A percentile compares a stretch with the other conserved stretches of the same genome.
phyloP scores from a whole-genome alignment of 1,139 yeast species.

The Yamadazyma mexicana region DNA sequence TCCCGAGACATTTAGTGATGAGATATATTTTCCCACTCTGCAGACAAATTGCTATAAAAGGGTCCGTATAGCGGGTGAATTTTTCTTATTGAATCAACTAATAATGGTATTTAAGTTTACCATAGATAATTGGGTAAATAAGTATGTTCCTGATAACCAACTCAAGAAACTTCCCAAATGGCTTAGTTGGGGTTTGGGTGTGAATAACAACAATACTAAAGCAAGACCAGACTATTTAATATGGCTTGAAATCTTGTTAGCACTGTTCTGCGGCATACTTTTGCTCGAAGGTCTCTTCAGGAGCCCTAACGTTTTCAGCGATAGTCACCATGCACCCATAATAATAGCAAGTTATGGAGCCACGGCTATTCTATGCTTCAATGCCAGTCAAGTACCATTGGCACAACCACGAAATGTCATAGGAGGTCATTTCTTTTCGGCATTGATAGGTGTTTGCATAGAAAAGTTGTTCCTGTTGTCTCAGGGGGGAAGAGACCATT shows the following conservation, averaged over 20 bases:
- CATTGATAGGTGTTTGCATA: slow-evolving; percentile 56
- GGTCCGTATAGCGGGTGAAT: no score
- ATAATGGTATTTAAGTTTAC: slow-evolving; percentile 44
- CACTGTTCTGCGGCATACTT: slow-evolving; percentile 55
- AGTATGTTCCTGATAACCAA: slow-evolving; percentile 30
- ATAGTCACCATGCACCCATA: slow-evolving; percentile 48
- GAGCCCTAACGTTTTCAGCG: slow-evolving; percentile 43
- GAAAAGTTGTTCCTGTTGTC: slow-evolving; percentile 53
- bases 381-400: slow-evolving; percentile 56
- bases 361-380: slow-evolving; percentile 61
- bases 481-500: slow-evolving; percentile 38
- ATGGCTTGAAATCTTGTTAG: slow-evolving; percentile 49
- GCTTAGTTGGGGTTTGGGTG: slow-evolving; percentile 33
- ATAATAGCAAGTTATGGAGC: slow-evolving; percentile 69
- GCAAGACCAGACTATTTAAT: slow-evolving; percentile 41
- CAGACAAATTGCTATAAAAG: no score
- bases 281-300: slow-evolving; percentile 52
- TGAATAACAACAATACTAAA: slow-evolving; percentile 22
- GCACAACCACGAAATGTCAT: slow-evolving; percentile 68
- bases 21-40: no score
- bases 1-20: no score
- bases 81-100: no score
- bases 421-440: slow-evolving; percentile 55
- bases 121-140: slow-evolving; percentile 33
- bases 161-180: slow-evolving; percentile 28